phyloP scores from a whole-genome alignment of 2,329 filamentous ascomycete species.

The Aquanectria penicillioides region DNA sequence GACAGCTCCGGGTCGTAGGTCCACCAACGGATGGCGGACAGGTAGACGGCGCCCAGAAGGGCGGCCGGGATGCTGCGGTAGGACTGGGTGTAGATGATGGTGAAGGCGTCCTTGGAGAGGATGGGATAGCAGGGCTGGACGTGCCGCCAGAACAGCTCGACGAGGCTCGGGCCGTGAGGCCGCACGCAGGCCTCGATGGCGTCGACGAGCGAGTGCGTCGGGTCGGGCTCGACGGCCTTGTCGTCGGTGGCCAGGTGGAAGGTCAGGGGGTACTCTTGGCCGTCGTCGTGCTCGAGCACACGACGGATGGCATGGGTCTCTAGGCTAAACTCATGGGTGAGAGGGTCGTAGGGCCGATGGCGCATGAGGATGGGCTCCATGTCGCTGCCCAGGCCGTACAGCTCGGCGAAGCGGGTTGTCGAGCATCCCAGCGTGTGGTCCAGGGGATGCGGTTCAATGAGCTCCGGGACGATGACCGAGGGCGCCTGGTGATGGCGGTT shows the following conservation, averaged over 20 bases:
- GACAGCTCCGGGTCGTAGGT: constrained; percentile 52
- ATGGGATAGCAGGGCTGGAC: constrained; percentile 64
- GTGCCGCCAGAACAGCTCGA: constrained; percentile 71
- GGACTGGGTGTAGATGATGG: constrained; percentile 61
- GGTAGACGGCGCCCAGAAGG: constrained; percentile 64
- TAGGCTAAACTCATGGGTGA: constrained; percentile 52
- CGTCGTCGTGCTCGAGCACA: constrained; percentile 60
- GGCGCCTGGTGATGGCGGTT: constrained; percentile 21
- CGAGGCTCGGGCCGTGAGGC: constrained; percentile 66
- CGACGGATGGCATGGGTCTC: constrained; percentile 70
- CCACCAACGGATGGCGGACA: constrained; percentile 66
- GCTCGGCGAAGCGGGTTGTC: constrained; percentile 42
- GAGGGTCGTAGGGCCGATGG: constrained; percentile 62
- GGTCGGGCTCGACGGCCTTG: constrained; percentile 42
- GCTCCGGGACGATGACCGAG: constrained; percentile 29
- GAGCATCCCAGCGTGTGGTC: constrained; percentile 40
- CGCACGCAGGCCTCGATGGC: constrained; percentile 68
- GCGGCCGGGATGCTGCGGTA: constrained; percentile 63
- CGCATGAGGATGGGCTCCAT: constrained; percentile 49
- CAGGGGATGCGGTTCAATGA: constrained; percentile 26
- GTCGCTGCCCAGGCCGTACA: constrained; percentile 47
- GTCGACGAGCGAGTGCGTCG: constrained; percentile 39
- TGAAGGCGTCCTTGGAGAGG: constrained; percentile 63
- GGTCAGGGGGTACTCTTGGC: constrained; percentile 45
- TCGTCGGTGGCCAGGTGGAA: constrained; percentile 47